Base-by-base conservation (phyloP, 768 basidiomycete genomes). In the Thelephora ganbajun region DNA sequence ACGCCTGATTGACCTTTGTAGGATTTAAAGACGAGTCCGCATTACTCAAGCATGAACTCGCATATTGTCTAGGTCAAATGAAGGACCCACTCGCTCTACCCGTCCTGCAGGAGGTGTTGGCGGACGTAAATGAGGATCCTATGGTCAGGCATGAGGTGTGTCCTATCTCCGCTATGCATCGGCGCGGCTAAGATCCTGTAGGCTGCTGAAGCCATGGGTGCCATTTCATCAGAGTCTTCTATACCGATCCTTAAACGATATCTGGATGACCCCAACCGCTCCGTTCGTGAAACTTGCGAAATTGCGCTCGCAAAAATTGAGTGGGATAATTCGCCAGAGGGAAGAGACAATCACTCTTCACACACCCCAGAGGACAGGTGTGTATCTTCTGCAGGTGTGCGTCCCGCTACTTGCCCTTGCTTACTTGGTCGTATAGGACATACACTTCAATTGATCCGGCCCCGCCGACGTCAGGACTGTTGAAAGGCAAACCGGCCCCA, bases 161-260 rank as follows among this genome's bases (percentile, higher is more conserved):
- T 56, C 43, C 33, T 16, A 46, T 35, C 19, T 37, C 36, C 42
- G 12, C 18, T 11, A 35, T 34, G 26, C 41, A 22, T 16, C 42
- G n/a, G 42, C 33, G 30, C n/a, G 22, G 11, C 43, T 33, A 34
- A 23, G 45, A 23, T 36, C 36, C 2, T 33, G 43, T 53, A 93
- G 86, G 92, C 94, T 44, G 96, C 96, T n/a, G 96, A 99, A 66
- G 96, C 96, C 7, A 83, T 99, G 71, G 96, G 93, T 35, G 96
- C 96, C 1, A 89, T 98, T 34, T 90, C 87, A 6, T 69, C 77
- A 18, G 57, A 69, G 1, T 54, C 64, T 0, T 86, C 89, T 13
- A 57, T 93, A 11, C 73, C 80, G 2, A 61, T 91, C 48, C 72
- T 99, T 34, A 65, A 68, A 48, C 70, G 82, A 61, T 92, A 82